Conservation (phyloP, 2,329 filamentous ascomycete species). For the Chaetomium sp. region DNA sequence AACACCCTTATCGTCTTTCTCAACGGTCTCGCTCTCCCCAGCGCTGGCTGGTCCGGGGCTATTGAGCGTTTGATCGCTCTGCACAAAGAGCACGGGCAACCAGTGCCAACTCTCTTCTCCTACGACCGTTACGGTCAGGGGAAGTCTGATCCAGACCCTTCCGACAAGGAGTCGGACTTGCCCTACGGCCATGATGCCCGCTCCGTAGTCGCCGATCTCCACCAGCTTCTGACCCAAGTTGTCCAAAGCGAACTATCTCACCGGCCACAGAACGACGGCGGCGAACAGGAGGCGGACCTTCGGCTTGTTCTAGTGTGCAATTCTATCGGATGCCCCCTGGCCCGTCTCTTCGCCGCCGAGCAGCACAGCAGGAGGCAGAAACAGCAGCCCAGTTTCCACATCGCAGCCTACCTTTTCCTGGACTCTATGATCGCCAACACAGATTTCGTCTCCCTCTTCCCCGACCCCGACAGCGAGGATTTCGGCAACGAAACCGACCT, state of each 20-base stretch:
- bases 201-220: slow-evolving; percentile 38
- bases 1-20: slow-evolving; percentile 23
- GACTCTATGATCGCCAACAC: slow-evolving; percentile 53
- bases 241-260: slow-evolving; percentile 26
- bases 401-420: slow-evolving; percentile 44
- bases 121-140: slow-evolving; percentile 57
- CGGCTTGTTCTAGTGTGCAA: slow-evolving; percentile 43
- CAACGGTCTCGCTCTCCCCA: slow-evolving; percentile 22
- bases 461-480: slow-evolving; percentile 42
- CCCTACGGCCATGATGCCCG: slow-evolving; percentile 42
- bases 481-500: slow-evolving; percentile 37
- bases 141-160: slow-evolving; percentile 38
- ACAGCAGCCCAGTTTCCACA: slow-evolving; percentile 19
- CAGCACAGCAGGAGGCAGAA: slow-evolving; percentile 31
- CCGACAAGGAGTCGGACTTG: slow-evolving; percentile 33
- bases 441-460: slow-evolving; percentile 49
- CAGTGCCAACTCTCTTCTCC: slow-evolving; percentile 39
- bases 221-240: slow-evolving; percentile 37
- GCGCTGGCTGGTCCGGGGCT: slow-evolving; percentile 15
- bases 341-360: slow-evolving; percentile 43
- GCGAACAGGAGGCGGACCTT: neutral
- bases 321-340: slow-evolving; percentile 47
- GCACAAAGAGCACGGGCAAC: neutral
- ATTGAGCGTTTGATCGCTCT: slow-evolving; percentile 15
- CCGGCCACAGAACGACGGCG: neutral